These are phyloP conservation scores for Alternaria alternata DNA, from an alignment of 2,329 filamentous ascomycete genomes.

Conservation along the genomic window DNA sequence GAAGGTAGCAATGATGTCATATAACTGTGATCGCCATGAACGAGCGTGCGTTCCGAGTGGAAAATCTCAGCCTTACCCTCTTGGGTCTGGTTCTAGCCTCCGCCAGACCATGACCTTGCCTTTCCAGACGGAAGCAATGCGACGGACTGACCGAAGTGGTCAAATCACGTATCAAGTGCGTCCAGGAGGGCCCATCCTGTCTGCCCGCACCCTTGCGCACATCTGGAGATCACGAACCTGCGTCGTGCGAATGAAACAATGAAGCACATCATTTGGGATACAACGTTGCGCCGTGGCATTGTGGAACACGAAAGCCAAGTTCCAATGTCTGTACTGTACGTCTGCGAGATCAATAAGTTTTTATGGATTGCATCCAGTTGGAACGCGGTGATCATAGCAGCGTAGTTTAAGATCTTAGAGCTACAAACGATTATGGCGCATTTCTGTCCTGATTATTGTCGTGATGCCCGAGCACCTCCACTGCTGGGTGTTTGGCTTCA, in stretches of 20 bases:
- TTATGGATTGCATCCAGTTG: background rate
- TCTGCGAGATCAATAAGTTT: background rate
- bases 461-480: background rate
- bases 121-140: conserved; percentile 2
- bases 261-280: background rate
- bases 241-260: background rate
- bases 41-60: conserved; percentile 14
- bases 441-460: background rate
- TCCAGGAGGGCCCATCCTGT: conserved; percentile 1
- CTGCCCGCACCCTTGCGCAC: conserved; percentile 7
- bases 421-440: background rate
- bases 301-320: conserved; percentile 1
- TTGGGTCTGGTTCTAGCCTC: conserved; percentile 16
- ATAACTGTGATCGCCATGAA: conserved; percentile 25
- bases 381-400: background rate
- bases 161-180: conserved; percentile 7
- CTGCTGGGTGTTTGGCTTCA: background rate
- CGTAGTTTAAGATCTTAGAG: background rate
- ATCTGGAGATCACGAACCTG: conserved; percentile 6
- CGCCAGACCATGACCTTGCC: conserved; percentile 17
- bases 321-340: background rate
- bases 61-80: conserved; percentile 15
- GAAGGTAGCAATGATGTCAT: conserved; percentile 43
- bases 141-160: conserved; percentile 6
- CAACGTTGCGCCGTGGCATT: background rate